Evolutionary conservation across 1,139 yeast genomes (phyloP), one percentile per base, ranked within the genome.

Genomic region (Geotrichum restrictum): DNA sequence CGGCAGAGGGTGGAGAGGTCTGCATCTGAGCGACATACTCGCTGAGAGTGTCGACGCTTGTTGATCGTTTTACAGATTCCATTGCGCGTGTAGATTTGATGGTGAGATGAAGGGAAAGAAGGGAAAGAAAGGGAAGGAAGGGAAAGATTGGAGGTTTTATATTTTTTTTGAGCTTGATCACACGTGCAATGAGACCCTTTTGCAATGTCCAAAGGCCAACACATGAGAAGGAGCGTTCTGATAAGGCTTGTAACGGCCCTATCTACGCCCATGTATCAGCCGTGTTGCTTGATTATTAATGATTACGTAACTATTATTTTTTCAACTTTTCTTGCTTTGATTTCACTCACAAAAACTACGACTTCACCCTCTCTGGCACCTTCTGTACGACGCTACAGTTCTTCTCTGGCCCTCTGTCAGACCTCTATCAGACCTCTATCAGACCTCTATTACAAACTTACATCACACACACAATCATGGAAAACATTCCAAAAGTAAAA

Each of bases 401-500:
- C n/a, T n/a, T n/a, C n/a, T n/a, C n/a, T n/a, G n/a, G n/a, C n/a
- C n/a, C n/a, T n/a, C n/a, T n/a, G n/a, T n/a, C n/a, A n/a, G n/a
- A n/a, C n/a, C n/a, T n/a, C n/a, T n/a, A n/a, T n/a, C n/a, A n/a
- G n/a, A n/a, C n/a, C n/a, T n/a, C n/a, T n/a, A n/a, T n/a, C n/a
- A n/a, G n/a, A n/a, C n/a, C n/a, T n/a, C n/a, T n/a, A n/a, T n/a
- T n/a, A n/a, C n/a, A n/a, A n/a, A n/a, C n/a, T n/a, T n/a, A n/a
- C n/a, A n/a, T n/a, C n/a, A n/a, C n/a, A 24, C 29, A 24, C 19
- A 33, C 33, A 27, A 24, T n/a, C n/a, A 64, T 64, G 67, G 67
- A 64, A 40, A 57, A 58, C 34, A 52, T 64, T 5, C 60, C 65
- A 13, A 56, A 52, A 31, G 53, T 64, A 29, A 58, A 58, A 34